Evolutionary conservation across 2,329 filamentous ascomycete genomes (phyloP).

Genomic region (Triangularia setosa): DNA sequence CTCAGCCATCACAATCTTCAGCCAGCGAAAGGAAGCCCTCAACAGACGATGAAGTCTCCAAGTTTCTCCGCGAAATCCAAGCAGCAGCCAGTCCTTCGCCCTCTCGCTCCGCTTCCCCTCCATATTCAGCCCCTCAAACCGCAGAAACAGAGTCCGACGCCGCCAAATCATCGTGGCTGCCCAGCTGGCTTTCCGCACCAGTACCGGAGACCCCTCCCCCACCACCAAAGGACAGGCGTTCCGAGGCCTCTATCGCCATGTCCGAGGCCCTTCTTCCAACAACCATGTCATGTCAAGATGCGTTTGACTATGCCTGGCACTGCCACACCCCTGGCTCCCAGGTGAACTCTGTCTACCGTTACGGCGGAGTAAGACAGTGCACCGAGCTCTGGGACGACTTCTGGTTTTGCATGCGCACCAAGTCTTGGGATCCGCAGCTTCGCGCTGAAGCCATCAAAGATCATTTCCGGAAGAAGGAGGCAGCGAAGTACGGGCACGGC

Average conservation of each 20-base stretch:
- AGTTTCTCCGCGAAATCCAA: constrained; percentile 49
- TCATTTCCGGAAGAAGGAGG: constrained; percentile 64
- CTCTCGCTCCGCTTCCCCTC: constrained; percentile 8
- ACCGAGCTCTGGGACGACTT: constrained; percentile 87
- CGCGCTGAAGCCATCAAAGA: constrained; percentile 60
- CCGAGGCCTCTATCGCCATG: constrained; percentile 46
- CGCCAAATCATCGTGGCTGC: constrained; percentile 4
- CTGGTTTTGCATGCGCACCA: constrained; percentile 94
- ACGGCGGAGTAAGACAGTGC: constrained; percentile 73
- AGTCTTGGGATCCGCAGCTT: constrained; percentile 55
- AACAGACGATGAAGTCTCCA: constrained; percentile 49
- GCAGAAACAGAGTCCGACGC: background rate
- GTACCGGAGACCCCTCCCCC: background rate
- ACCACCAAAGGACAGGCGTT: constrained; percentile 16
- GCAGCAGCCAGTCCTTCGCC: constrained; percentile 25
- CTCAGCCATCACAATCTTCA: constrained; percentile 16
- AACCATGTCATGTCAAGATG: constrained; percentile 80
- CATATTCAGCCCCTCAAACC: constrained; percentile 4
- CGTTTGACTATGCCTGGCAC: constrained; percentile 92
- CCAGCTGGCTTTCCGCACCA: background rate
- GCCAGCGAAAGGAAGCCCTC: constrained; percentile 4
- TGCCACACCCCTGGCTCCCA: constrained; percentile 90
- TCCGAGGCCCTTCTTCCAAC: constrained; percentile 68
- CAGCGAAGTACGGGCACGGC: constrained; percentile 60
- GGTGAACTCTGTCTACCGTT: constrained; percentile 86